Percentiles rank a stretch among this genome's conserved stretches.
Conservation (phyloP, 768 basidiomycete species). For the Sarcomyxa edulis region DNA sequence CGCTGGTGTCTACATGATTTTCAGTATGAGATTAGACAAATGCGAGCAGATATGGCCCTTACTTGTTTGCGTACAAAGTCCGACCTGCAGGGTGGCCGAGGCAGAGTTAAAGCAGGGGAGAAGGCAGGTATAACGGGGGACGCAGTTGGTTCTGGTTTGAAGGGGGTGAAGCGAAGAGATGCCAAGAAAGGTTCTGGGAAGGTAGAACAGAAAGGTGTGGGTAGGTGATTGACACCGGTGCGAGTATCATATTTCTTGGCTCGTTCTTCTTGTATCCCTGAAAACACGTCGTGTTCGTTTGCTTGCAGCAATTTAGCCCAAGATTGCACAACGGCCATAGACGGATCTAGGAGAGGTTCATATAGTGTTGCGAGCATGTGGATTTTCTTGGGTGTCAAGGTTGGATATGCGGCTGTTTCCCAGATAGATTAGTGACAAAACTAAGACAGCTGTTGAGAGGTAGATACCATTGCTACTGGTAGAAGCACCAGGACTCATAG, state of each 20-base stretch:
- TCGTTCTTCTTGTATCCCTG: constrained; percentile 14
- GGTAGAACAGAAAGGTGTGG: constrained; percentile 16
- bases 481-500: too few species aligned
- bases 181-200: constrained; percentile 18
- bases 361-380: constrained; percentile 18
- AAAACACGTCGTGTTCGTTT: constrained; percentile 14
- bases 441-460: too few species aligned
- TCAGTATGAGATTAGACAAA: too few species aligned
- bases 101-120: too few species aligned
- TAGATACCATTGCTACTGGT: too few species aligned
- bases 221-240: constrained; percentile 12
- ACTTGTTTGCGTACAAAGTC: too few species aligned
- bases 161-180: constrained; percentile 1
- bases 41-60: too few species aligned
- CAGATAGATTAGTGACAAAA: too few species aligned
- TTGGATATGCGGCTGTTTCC: constrained; percentile 10
- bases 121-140: constrained; percentile 13
- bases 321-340: constrained; percentile 17
- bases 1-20: too few species aligned
- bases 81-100: too few species aligned
- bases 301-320: constrained; percentile 25
- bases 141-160: constrained; percentile 13
- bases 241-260: neutral
- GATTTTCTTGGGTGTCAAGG: constrained; percentile 15
- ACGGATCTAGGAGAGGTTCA: constrained; percentile 16